Conservation (phyloP, 352 stramenopile species). For the Phytophthora syringae region DNA sequence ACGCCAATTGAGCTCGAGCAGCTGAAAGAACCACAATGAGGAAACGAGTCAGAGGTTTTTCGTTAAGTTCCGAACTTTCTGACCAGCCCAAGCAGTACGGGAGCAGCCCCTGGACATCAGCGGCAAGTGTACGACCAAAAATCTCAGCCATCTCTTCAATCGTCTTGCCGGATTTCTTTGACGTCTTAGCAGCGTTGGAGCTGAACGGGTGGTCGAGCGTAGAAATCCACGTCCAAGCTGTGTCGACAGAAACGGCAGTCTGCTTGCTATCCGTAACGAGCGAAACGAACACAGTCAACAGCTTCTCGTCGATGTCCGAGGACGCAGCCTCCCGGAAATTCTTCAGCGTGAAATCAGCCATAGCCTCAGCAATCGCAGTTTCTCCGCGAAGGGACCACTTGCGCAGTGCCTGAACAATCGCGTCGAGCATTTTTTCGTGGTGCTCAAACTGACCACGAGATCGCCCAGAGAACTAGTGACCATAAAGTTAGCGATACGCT, state of each 20-base stretch:
- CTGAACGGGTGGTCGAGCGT: conserved; percentile 65
- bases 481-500: conserved; percentile 70
- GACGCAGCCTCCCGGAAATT: conserved; percentile 50
- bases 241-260: conserved; percentile 35
- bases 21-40: conserved; percentile 63
- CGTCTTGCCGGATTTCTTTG: conserved; percentile 18
- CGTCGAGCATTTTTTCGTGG: conserved; percentile 61
- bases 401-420: conserved; percentile 54
- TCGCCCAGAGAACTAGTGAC: conserved; percentile 56
- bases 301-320: conserved; percentile 51
- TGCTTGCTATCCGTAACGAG: conserved; percentile 38
- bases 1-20: conserved; percentile 41
- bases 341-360: conserved; percentile 57
- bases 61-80: conserved; percentile 52
- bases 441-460: conserved; percentile 59
- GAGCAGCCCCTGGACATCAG: conserved; percentile 46
- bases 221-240: conserved; percentile 51
- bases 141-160: conserved; percentile 37
- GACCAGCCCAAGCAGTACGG: conserved; percentile 75
- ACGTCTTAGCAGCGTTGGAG: conserved; percentile 20
- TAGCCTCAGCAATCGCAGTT: conserved; percentile 43
- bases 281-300: conserved; percentile 73
- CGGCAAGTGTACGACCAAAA: conserved; percentile 54
- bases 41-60: conserved; percentile 53
- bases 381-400: conserved; percentile 52